Evolutionary conservation across 2,329 filamentous ascomycete species (phyloP), one percentile per base, ranked within the genome.

Genomic region (Alternaria dauci): DNA sequence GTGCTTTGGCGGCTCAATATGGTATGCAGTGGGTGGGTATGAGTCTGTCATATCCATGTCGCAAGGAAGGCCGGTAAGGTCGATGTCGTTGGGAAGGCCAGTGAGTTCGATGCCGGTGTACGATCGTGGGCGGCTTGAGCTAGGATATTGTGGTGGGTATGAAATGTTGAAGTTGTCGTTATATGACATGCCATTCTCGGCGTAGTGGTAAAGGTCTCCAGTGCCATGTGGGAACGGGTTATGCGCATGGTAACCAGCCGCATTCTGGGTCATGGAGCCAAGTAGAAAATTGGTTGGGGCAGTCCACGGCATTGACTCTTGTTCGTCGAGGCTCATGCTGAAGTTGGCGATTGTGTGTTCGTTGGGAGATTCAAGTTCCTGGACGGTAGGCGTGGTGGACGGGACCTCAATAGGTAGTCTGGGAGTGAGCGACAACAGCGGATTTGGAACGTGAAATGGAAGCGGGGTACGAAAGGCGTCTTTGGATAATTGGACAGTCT

Each of bases 21-120:
- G 71, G 43, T 76, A 78, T 16, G 70, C 68, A 7, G 68, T 64
- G 12, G 76, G 75, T 3, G 76, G 76, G 50, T 74, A 75, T 4
- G 73, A 69, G 6, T 71, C 59, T 8, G 59, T 28, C 30, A 68
- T 61, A 30, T 36, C 54, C 18, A 54, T 52, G 50, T 62, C 51
- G n/a, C 30, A 51, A 28, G 71, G 61, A 36, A 71, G 32, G 20
- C 64, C 60, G 38, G 51, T 53, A 12, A 73, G 36, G 12, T 65
- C 54, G 20, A 54, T 52, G 50, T 62, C 51, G n/a, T 30, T 53
- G 25, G 71, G 61, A 32, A 71, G 32, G 20, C 64, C 60, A 34
- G 51, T 53, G 14, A 73, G 39, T 11, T 65, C 65, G 14, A 62
- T 39, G 18, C 43, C 66, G 38, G 57, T 55, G 56, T 71, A 75